phyloP scores from a whole-genome alignment of 2,329 filamentous ascomycete species.

The Colletotrichum tropicicola region DNA sequence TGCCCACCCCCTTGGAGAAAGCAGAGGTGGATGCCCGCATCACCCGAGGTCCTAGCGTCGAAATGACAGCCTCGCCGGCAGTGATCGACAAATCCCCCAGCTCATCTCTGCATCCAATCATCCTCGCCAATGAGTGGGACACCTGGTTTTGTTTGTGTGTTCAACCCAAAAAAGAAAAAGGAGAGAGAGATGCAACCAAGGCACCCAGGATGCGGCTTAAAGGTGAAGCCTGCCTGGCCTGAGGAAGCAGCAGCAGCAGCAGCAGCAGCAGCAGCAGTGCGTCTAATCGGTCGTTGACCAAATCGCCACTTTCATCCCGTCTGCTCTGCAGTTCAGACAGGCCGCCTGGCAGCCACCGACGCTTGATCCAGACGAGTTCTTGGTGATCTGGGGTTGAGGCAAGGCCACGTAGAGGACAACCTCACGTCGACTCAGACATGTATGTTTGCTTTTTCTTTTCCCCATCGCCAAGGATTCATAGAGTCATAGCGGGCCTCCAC shows the following conservation, averaged over 20 bases:
- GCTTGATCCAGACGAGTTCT: not conserved
- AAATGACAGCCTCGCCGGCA: conserved; percentile 24
- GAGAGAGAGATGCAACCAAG: not conserved
- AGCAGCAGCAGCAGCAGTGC: too few species aligned
- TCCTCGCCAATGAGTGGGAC: conserved; percentile 1
- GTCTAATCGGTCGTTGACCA: too few species aligned
- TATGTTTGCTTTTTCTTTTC: not conserved
- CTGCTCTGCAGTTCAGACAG: too few species aligned
- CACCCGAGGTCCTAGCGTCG: conserved; percentile 25
- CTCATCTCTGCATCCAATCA: not conserved
- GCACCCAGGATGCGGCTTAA: conserved; percentile 1
- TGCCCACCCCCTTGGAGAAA: conserved; percentile 1
- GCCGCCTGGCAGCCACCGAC: too few species aligned
- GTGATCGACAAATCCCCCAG: conserved; percentile 14
- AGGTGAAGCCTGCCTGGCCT: not conserved
- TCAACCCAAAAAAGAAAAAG: too few species aligned
- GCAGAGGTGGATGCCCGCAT: conserved; percentile 22
- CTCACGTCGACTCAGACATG: not conserved
- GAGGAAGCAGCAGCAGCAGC: too few species aligned
- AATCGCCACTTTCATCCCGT: too few species aligned
- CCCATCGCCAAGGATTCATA: not conserved
- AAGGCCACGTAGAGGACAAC: not conserved
- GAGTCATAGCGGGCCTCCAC: too few species aligned
- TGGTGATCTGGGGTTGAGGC: not conserved
- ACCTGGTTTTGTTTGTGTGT: too few species aligned